These are phyloP conservation scores for Acanthamoeba castellanii DNA, from an alignment of 208 protist genomes.

Conservation along the genomic window DNA sequence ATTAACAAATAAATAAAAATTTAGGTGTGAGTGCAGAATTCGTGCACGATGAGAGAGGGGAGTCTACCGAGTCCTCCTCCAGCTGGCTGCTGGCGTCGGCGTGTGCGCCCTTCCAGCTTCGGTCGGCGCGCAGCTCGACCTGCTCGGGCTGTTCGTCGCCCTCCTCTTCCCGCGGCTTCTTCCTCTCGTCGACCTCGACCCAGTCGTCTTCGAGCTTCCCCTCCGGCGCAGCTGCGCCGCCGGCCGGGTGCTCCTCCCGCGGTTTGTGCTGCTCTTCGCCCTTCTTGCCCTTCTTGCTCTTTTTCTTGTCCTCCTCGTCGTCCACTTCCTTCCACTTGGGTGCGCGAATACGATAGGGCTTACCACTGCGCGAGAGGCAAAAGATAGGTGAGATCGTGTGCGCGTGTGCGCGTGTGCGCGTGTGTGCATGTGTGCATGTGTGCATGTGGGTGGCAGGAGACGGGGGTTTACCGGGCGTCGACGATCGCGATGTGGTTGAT, in stretches of 20 bases:
- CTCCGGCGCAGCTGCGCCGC: not conserved
- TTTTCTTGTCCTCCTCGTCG: not conserved
- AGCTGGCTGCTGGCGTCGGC: not conserved
- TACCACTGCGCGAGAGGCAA: not conserved
- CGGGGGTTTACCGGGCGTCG: not conserved
- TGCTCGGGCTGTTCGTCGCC: not conserved
- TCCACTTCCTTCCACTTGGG: constrained; percentile 47
- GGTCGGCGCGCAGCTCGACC: constrained; percentile 17
- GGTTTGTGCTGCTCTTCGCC: not conserved
- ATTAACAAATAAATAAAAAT: not conserved
- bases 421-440: too few species aligned
- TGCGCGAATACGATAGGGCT: not conserved
- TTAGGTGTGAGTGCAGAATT: not conserved
- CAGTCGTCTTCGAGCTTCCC: not conserved
- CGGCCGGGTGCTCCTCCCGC: not conserved
- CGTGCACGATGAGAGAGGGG: not conserved
- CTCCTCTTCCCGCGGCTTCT: not conserved
- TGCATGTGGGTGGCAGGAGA: not conserved
- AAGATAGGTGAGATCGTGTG: not conserved
- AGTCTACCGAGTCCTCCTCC: not conserved
- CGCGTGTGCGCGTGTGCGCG: not conserved
- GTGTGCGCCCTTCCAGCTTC: constrained; percentile 6
- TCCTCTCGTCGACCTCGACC: not conserved
- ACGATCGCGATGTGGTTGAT: constrained; percentile 36
- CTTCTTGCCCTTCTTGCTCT: constrained; percentile 6